Percentiles rank a stretch among this genome's conserved stretches.
Conservation (phyloP, 805 yeast genomes). For the Starmerella geochares region DNA sequence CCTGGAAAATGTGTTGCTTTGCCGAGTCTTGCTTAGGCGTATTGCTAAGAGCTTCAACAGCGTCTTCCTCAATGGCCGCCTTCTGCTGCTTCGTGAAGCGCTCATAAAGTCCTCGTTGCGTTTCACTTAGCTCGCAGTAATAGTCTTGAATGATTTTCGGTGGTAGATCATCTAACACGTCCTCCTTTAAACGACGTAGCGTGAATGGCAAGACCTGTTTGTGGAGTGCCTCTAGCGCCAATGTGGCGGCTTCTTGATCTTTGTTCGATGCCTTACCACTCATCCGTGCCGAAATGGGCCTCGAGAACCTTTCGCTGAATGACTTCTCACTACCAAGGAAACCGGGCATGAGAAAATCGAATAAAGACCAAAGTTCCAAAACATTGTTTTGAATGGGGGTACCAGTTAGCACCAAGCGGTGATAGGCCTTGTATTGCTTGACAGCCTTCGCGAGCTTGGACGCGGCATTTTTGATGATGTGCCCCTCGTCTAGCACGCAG, state of each 20-base stretch:
- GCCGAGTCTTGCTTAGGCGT: slow-evolving; percentile 35
- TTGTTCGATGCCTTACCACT: slow-evolving; percentile 72
- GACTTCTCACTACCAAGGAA: slow-evolving; percentile 89
- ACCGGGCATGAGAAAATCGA: slow-evolving; percentile 98
- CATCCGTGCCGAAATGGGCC: slow-evolving; percentile 90
- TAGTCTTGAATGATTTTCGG: slow-evolving; percentile 98
- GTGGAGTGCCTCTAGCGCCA: slow-evolving; percentile 90
- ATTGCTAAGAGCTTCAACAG: slow-evolving; percentile 7
- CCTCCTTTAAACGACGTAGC: slow-evolving; percentile 91
- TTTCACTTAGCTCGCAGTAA: slow-evolving; percentile 87
- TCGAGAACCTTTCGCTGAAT: slow-evolving; percentile 92
- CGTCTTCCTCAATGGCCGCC: slow-evolving; percentile 38
- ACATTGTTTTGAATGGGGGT: slow-evolving; percentile 98
- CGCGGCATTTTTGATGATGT: slow-evolving; percentile 82
- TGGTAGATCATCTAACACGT: slow-evolving; percentile 88
- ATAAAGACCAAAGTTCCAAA: slow-evolving; percentile 90
- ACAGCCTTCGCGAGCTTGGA: slow-evolving; percentile 86
- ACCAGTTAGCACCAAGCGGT: slow-evolving; percentile 83
- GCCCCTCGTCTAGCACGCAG: slow-evolving; percentile 96
- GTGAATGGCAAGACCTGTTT: slow-evolving; percentile 94
- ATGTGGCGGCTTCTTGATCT: slow-evolving; percentile 94
- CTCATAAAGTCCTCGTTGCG: slow-evolving; percentile 77
- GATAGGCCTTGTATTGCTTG: slow-evolving; percentile 72
- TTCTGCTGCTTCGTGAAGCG: slow-evolving; percentile 85
- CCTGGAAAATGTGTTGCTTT: slow-evolving; percentile 93